Base-by-base conservation (phyloP, 306 rosid genomes). In the Quercus suber region DNA sequence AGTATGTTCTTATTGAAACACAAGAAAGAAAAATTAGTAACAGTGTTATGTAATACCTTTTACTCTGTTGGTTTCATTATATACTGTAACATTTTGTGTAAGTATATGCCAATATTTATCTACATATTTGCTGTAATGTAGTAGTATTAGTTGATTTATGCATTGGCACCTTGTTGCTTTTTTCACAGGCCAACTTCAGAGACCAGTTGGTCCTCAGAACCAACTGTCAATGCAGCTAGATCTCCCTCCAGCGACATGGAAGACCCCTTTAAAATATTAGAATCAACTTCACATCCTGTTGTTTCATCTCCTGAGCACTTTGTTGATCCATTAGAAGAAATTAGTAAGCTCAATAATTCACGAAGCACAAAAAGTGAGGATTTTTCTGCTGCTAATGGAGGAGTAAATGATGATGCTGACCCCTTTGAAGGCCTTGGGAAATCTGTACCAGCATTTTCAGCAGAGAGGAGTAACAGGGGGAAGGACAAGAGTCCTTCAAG, bases 391-490 rank as follows among this genome's bases (percentile, higher is more conserved):
- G 85, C 92, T 77, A 90, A 90, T 84, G 88, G 91, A 43, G 79
- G 53, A 83, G 82, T 79, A 69, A 82, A 84, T 80, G 96, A 91
- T 80, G 89, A 90, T 83, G 68, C 87, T 20, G 94, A 96, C 83
- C 99, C 99, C 65, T 96, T 96, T 87, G 92, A 83, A 2, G 90
- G 91, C 75, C 99, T 96, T 82, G 91, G 97, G 45, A 89, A 87
- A 84, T 87, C 99, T 70, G 85, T 89, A 72, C 89, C 98, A 6
- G 82, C 97, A 71, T 89, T 91, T 87, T 88, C 92, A 69, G 84
- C 93, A 3, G 98, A 88, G 76, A 87, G 85, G 79, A 90, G 78
- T 80, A 88, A 79, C 70, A 95, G 78, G 81, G 83, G 76, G 73
- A 92, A 82, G 82, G 94, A 81, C 64, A 84, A 84, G 60, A 88